Percentiles rank a stretch among this genome's conserved stretches.
Evolutionary conservation across 305 asterid genomes (phyloP).

Genomic region (Petunia hybrid): DNA sequence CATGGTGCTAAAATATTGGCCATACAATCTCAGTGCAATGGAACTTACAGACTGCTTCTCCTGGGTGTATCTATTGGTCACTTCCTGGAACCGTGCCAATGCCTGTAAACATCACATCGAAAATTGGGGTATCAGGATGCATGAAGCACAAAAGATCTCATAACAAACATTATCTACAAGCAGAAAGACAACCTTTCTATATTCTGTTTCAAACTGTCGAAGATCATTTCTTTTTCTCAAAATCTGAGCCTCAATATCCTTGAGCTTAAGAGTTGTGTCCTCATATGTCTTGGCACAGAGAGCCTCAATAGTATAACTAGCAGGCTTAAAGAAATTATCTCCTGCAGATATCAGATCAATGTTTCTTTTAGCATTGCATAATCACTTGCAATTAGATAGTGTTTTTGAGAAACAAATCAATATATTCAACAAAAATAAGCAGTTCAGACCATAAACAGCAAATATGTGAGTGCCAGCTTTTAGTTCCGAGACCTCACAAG

Average conservation of each 20-base stretch:
- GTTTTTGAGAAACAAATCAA: slow-evolving; percentile 32
- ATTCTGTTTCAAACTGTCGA: slow-evolving; percentile 95
- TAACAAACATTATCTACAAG: not conserved
- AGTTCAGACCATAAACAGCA: slow-evolving; percentile 93
- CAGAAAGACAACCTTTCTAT: slow-evolving; percentile 72
- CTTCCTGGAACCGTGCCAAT: slow-evolving; percentile 95
- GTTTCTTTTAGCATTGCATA: not conserved
- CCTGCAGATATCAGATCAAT: slow-evolving; percentile 60
- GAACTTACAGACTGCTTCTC: slow-evolving; percentile 89
- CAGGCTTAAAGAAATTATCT: slow-evolving; percentile 97
- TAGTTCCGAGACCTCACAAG: slow-evolving; percentile 96
- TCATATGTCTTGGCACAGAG: slow-evolving; percentile 90
- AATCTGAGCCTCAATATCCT: slow-evolving; percentile 90
- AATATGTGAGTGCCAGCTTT: slow-evolving; percentile 98
- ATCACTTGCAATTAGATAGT: slow-evolving; percentile 30
- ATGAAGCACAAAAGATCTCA: not conserved
- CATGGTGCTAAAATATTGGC: too few species aligned
- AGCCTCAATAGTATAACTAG: slow-evolving; percentile 83
- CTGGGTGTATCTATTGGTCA: slow-evolving; percentile 81
- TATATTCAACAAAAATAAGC: slow-evolving; percentile 36
- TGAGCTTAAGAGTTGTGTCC: slow-evolving; percentile 79
- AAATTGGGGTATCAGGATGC: slow-evolving; percentile 10
- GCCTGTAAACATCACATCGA: slow-evolving; percentile 59
- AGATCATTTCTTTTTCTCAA: slow-evolving; percentile 94
- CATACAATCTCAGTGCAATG: not conserved